phyloP scores from a whole-genome alignment of 331 rosid species.

The Pyrus hybrid region DNA sequence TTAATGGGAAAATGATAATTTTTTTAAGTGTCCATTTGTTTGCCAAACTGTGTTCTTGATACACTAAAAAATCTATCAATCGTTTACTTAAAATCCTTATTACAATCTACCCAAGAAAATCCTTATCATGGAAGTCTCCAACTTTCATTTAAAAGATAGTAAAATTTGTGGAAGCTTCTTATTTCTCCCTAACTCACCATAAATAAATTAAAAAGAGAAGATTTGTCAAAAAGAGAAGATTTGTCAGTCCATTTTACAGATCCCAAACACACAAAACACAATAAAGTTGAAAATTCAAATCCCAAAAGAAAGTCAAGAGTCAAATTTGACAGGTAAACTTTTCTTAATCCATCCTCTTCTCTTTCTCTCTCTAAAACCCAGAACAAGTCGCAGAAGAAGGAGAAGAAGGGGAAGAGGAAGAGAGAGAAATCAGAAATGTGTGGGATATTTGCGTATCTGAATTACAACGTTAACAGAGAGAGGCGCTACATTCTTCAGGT shows the following conservation, averaged over 20 bases:
- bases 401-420: background rate
- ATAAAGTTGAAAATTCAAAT: background rate
- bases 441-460: slow-evolving; percentile 95
- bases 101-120: too few relatives aligned
- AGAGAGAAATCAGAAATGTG: slow-evolving; percentile 64
- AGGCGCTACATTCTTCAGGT: slow-evolving; percentile 81
- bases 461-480: slow-evolving; percentile 71
- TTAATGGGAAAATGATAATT: too few relatives aligned
- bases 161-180: too few relatives aligned
- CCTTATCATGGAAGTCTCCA: too few relatives aligned
- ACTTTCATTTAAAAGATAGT: too few relatives aligned
- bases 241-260: background rate
- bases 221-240: too few relatives aligned
- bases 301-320: slow-evolving; percentile 13
- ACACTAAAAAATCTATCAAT: too few relatives aligned
- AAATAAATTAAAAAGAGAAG: too few relatives aligned
- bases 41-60: too few relatives aligned
- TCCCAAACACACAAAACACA: background rate
- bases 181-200: too few relatives aligned
- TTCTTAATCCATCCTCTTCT: background rate
- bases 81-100: too few relatives aligned
- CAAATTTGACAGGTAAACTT: background rate
- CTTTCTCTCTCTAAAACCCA: background rate
- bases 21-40: too few relatives aligned
- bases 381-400: background rate